These are phyloP conservation scores for Suillus decipiens DNA, from an alignment of 768 basidiomycete genomes.

Conservation along the genomic window DNA sequence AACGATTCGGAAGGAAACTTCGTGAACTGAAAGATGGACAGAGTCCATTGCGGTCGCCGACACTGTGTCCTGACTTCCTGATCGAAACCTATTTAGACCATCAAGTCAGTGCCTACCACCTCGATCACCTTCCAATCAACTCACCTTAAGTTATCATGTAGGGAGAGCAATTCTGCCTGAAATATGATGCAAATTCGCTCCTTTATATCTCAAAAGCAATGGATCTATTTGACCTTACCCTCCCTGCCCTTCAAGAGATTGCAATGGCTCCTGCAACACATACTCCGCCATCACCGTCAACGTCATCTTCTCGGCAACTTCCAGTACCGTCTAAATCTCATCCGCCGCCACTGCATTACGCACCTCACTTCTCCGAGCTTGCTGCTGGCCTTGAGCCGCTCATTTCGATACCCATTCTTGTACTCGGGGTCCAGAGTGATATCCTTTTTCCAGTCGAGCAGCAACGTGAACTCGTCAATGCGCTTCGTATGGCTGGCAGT, in stretches of 20 bases:
- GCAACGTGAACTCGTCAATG: slow-evolving; percentile 92
- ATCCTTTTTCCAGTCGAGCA: slow-evolving; percentile 97
- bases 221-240: slow-evolving; percentile 97
- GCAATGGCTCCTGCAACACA: slow-evolving; percentile 44
- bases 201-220: slow-evolving; percentile 99
- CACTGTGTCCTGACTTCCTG: slow-evolving; percentile 94
- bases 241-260: slow-evolving; percentile 69
- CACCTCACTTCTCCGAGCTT: slow-evolving; percentile 75
- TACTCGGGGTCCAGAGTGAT: slow-evolving; percentile 95
- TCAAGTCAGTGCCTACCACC: slow-evolving; percentile 44
- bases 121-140: not conserved
- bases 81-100: slow-evolving; percentile 99
- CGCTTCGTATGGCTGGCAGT: slow-evolving; percentile 89
- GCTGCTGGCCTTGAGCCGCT: slow-evolving; percentile 79
- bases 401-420: slow-evolving; percentile 72
- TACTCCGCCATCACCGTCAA: slow-evolving; percentile 22
- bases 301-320: slow-evolving; percentile 16
- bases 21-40: slow-evolving; percentile 42
- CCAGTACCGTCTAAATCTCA: slow-evolving; percentile 60
- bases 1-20: slow-evolving; percentile 88
- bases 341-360: slow-evolving; percentile 69
- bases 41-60: slow-evolving; percentile 47
- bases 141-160: slow-evolving; percentile 30
- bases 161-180: slow-evolving; percentile 97
- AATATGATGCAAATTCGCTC: slow-evolving; percentile 98